phyloP scores from a whole-genome alignment of 768 basidiomycete genomes.

The Cantharellus anzutake region DNA sequence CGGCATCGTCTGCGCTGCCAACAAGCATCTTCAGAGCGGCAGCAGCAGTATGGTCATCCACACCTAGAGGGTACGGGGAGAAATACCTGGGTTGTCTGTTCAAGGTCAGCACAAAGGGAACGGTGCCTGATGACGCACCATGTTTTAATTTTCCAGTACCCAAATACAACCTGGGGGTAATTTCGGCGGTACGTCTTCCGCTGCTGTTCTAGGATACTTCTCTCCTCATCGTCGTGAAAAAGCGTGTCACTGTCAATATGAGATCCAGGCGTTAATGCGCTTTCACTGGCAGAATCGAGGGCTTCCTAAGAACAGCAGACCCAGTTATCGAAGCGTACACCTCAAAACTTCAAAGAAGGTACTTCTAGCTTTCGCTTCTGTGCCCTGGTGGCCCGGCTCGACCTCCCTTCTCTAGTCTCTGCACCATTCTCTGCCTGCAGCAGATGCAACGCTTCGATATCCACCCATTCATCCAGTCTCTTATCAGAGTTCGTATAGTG shows the following conservation, averaged over 20 bases:
- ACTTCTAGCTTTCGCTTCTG: too few species aligned
- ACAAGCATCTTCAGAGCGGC: not conserved
- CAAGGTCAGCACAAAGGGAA: not conserved
- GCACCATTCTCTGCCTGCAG: too few species aligned
- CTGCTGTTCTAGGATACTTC: conserved; percentile 45
- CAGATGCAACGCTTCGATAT: too few species aligned
- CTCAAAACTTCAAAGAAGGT: too few species aligned
- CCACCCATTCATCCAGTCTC: conserved; percentile 52
- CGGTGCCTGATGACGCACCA: conserved; percentile 34
- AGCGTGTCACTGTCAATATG: not conserved
- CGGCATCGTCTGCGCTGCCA: not conserved
- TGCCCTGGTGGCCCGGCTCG: too few species aligned
- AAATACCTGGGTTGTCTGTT: conserved; percentile 46
- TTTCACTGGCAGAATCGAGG: not conserved
- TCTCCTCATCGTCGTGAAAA: conserved; percentile 2
- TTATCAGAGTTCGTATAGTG: conserved; percentile 55
- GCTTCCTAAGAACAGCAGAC: not conserved
- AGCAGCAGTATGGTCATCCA: conserved; percentile 20
- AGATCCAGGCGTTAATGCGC: not conserved
- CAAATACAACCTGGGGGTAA: conserved; percentile 74
- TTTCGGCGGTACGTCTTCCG: conserved; percentile 54
- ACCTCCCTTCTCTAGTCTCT: too few species aligned
- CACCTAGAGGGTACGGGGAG: conserved; percentile 73
- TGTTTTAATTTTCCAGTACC: conserved; percentile 70
- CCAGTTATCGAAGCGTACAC: not conserved